Evolutionary conservation across 2,329 filamentous ascomycete species (phyloP).

Genomic region (Sphaerulina populicola): DNA sequence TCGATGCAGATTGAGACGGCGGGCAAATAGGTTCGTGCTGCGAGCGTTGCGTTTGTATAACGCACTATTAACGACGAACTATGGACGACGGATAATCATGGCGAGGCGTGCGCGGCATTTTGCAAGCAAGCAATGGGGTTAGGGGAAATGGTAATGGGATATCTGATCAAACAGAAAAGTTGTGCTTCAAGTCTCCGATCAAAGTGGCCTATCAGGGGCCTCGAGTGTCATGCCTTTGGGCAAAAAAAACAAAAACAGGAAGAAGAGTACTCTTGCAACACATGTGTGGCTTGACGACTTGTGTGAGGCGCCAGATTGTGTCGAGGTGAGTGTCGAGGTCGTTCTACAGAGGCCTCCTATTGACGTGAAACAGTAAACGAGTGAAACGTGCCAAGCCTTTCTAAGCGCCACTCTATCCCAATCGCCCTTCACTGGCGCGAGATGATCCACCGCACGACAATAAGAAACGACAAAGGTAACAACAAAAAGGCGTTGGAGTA

Average conservation of each 20-base stretch:
- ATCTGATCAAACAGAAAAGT: background rate
- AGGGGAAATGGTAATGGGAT: constrained; percentile 7
- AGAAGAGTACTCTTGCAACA: background rate
- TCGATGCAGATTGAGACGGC: too few species aligned
- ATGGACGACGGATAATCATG: background rate
- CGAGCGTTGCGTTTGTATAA: constrained; percentile 4
- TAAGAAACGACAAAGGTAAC: background rate
- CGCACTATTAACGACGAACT: constrained; percentile 5
- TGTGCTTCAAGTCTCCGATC: background rate
- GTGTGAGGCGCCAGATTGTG: background rate
- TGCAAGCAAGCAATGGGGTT: constrained; percentile 2
- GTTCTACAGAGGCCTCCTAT: background rate
- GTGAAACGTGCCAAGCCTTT: background rate
- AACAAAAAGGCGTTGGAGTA: background rate
- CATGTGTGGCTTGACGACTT: too few species aligned
- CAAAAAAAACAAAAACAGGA: background rate
- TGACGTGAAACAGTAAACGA: constrained; percentile 4
- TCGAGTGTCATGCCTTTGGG: too few species aligned
- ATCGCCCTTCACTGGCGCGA: constrained; percentile 7
- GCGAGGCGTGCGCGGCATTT: constrained; percentile 2
- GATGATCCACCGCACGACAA: background rate
- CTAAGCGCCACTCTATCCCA: constrained; percentile 7
- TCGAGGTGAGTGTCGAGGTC: background rate
- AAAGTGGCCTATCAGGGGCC: too few species aligned
- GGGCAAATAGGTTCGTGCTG: background rate